A percentile compares a stretch with the other conserved stretches of the same genome.
These are phyloP conservation scores for Globisporangium nunn DNA, from an alignment of 352 stramenopile genomes.

Conservation along the genomic window DNA sequence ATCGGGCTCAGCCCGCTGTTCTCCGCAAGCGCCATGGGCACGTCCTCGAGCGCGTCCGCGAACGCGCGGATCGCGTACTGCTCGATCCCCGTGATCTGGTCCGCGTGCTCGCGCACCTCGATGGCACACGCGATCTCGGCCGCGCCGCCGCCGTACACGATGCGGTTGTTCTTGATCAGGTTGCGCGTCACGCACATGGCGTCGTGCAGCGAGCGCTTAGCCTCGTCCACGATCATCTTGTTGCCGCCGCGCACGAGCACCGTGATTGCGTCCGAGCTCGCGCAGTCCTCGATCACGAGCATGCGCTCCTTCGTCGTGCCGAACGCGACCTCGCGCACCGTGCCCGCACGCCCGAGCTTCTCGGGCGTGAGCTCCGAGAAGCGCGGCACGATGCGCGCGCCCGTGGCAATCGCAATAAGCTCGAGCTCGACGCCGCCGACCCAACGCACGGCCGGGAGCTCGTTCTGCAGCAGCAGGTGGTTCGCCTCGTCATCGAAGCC, in stretches of 20 bases:
- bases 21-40: slow-evolving; percentile 99
- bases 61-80: slow-evolving; percentile 99
- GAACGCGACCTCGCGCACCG: slow-evolving; percentile 96
- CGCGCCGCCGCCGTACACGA: slow-evolving; percentile 98
- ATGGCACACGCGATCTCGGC: slow-evolving; percentile 98
- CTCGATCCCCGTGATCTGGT: slow-evolving; percentile 79
- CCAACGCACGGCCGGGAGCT: slow-evolving; percentile 97
- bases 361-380: slow-evolving; percentile 96
- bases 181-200: slow-evolving; percentile 99
- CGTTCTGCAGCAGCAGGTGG: slow-evolving; percentile 97
- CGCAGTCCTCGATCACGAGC: slow-evolving; percentile 98
- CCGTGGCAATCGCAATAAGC: slow-evolving; percentile 99
- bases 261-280: slow-evolving; percentile 97
- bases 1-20: slow-evolving; percentile 98
- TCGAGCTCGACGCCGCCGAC: slow-evolving; percentile 99
- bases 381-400: slow-evolving; percentile 96
- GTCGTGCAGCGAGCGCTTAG: slow-evolving; percentile 98
- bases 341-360: slow-evolving; percentile 94
- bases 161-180: slow-evolving; percentile 99
- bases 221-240: slow-evolving; percentile 99
- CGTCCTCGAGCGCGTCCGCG: slow-evolving; percentile 97
- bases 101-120: slow-evolving; percentile 86
- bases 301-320: slow-evolving; percentile 97
- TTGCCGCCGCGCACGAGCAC: slow-evolving; percentile 98
- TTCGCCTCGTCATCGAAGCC: slow-evolving; percentile 99